Percentiles rank a stretch among this genome's conserved stretches.
These are phyloP conservation scores for Septoria petroselini DNA, from an alignment of 2,329 filamentous ascomycete genomes.

Conservation along the genomic window DNA sequence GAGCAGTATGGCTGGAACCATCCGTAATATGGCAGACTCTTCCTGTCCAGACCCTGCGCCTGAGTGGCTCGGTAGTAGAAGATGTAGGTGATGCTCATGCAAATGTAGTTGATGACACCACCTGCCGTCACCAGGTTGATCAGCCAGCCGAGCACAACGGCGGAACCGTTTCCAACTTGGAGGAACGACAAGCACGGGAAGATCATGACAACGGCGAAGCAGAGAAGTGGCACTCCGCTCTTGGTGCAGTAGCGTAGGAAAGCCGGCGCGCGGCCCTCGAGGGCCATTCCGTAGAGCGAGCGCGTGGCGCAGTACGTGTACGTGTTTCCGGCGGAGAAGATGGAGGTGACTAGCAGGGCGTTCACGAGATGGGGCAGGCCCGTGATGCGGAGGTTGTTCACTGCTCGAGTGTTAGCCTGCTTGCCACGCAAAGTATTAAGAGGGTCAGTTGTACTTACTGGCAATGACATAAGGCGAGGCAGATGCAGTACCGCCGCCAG, in stretches of 20 bases:
- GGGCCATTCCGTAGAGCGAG: conserved; percentile 51
- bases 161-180: conserved; percentile 32
- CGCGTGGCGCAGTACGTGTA: conserved; percentile 54
- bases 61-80: conserved; percentile 55
- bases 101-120: conserved; percentile 61
- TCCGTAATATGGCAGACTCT: conserved; percentile 55
- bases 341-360: conserved; percentile 47
- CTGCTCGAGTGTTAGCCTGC: conserved; percentile 18
- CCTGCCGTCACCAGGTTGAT: conserved; percentile 48
- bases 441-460: conserved; percentile 26
- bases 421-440: neutral
- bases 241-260: conserved; percentile 58
- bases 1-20: conserved; percentile 56
- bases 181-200: conserved; percentile 39
- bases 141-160: conserved; percentile 41
- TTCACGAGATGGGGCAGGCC: conserved; percentile 42
- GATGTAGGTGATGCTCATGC: conserved; percentile 57
- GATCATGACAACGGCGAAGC: conserved; percentile 47
- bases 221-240: conserved; percentile 59
- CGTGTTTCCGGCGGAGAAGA: conserved; percentile 54
- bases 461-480: conserved; percentile 43
- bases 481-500: conserved; percentile 32
- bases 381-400: conserved; percentile 42
- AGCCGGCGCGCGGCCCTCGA: conserved; percentile 52
- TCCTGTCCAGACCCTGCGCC: conserved; percentile 52